A percentile compares a stretch with the other conserved stretches of the same genome.
Evolutionary conservation across 306 rosid genomes (phyloP).

Genomic region (Inga oerstediana): DNA sequence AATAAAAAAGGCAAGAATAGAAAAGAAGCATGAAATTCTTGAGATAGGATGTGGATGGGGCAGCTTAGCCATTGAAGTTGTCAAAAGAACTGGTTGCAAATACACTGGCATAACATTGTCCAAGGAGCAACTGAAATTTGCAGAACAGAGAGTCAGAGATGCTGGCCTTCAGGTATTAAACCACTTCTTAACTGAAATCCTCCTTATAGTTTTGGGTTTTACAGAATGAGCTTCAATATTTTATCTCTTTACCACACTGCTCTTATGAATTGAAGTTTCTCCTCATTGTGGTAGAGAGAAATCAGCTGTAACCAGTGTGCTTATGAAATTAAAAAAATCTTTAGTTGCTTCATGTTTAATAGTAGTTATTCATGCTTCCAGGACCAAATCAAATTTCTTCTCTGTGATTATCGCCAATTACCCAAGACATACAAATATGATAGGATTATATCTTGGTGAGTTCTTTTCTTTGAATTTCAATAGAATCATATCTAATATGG

Average conservation of each 20-base stretch:
- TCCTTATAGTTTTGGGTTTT: not conserved
- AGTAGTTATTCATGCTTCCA: conserved; percentile 32
- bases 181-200: not conserved
- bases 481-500: not conserved
- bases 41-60: conserved; percentile 98
- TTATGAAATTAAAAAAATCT: not conserved
- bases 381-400: conserved; percentile 72
- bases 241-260: too few relatives aligned
- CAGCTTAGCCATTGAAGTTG: conserved; percentile 83
- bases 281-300: conserved; percentile 17
- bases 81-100: conserved; percentile 74
- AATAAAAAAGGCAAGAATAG: conserved; percentile 60
- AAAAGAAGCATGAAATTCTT: conserved; percentile 70
- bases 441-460: conserved; percentile 89
- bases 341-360: not conserved
- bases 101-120: conserved; percentile 92
- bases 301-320: not conserved
- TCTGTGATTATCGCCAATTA: conserved; percentile 84
- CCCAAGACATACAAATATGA: conserved; percentile 59
- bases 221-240: not conserved
- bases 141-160: conserved; percentile 65
- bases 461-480: not conserved
- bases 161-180: conserved; percentile 75
- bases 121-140: conserved; percentile 75
- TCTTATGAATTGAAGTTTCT: not conserved